These are phyloP conservation scores for Chamaecyparis obtusa DNA, from an alignment of 75 land plant genomes.

Conservation along the genomic window DNA sequence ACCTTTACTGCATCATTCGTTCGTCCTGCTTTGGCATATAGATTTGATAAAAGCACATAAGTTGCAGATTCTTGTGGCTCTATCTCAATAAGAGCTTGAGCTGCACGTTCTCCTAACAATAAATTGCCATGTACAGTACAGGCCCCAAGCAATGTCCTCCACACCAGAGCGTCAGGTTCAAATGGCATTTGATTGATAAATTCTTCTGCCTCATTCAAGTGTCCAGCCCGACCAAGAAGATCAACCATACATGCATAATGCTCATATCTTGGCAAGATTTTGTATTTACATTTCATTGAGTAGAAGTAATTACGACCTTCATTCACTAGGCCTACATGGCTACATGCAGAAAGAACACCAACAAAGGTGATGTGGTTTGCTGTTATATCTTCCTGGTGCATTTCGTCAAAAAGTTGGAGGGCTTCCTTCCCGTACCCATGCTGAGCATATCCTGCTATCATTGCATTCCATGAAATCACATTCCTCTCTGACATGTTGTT, in stretches of 20 bases:
- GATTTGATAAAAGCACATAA: slow-evolving; percentile 56
- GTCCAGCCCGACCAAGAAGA: slow-evolving; percentile 56
- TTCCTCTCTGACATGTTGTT: slow-evolving; percentile 32
- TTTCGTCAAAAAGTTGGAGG: slow-evolving; percentile 32
- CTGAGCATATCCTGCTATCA: slow-evolving; percentile 68
- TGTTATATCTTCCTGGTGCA: slow-evolving; percentile 27
- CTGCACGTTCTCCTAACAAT: slow-evolving; percentile 50
- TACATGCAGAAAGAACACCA: slow-evolving; percentile 56
- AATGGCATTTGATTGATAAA: slow-evolving; percentile 52
- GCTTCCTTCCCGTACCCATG: slow-evolving; percentile 58
- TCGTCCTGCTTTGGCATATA: slow-evolving; percentile 43
- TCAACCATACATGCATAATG: slow-evolving; percentile 75
- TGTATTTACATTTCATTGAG: slow-evolving; percentile 23
- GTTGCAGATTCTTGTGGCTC: slow-evolving; percentile 62
- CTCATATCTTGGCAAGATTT: slow-evolving; percentile 33
- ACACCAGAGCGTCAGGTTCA: slow-evolving; percentile 55
- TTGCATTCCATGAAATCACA: slow-evolving; percentile 67
- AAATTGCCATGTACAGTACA: slow-evolving; percentile 57
- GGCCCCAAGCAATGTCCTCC: slow-evolving; percentile 70
- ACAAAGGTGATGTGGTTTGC: slow-evolving; percentile 59
- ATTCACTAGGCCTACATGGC: slow-evolving; percentile 55
- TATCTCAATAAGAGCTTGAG: slow-evolving; percentile 41
- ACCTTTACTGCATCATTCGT: slow-evolving; percentile 45
- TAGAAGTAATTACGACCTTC: slow-evolving; percentile 52
- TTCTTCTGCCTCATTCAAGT: slow-evolving; percentile 41